These are phyloP conservation scores for Fraxinus velutina DNA, from an alignment of 305 asterid genomes.

Conservation along the genomic window DNA sequence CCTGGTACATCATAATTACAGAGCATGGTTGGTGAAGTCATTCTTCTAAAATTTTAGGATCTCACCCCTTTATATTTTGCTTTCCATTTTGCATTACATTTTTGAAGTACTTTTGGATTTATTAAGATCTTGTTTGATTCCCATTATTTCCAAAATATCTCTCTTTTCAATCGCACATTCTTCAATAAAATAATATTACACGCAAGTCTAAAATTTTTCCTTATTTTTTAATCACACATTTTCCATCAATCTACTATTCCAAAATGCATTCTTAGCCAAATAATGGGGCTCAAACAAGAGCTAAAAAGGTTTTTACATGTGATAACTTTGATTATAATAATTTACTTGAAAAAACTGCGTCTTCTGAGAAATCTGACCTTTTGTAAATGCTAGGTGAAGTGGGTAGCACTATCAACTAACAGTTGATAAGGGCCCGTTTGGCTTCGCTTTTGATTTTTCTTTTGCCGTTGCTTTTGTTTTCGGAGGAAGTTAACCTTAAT, in stretches of 20 bases:
- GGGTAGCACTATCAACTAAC: not conserved
- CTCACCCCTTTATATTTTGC: not conserved
- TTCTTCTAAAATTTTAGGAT: constrained; percentile 1
- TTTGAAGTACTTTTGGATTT: constrained; percentile 9
- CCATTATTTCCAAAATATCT: too few relatives aligned
- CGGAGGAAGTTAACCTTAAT: too few relatives aligned
- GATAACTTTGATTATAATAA: constrained; percentile 1
- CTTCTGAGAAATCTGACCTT: not conserved
- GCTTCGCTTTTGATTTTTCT: too few relatives aligned
- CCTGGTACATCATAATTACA: not conserved
- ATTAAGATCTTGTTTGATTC: too few relatives aligned
- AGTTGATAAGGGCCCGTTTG: not conserved
- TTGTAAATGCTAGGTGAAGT: not conserved
- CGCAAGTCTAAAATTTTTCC: too few relatives aligned
- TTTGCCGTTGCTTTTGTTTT: too few relatives aligned
- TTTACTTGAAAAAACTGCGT: not conserved
- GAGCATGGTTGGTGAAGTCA: not conserved
- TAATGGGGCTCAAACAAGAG: too few relatives aligned
- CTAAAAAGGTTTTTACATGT: not conserved
- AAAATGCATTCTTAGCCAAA: too few relatives aligned
- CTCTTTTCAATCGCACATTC: too few relatives aligned
- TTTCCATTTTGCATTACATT: not conserved
- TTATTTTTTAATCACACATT: too few relatives aligned
- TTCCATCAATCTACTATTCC: too few relatives aligned
- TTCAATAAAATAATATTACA: too few relatives aligned